phyloP scores from a whole-genome alignment of 208 protist genomes.

The Leishmania gerbilli region DNA sequence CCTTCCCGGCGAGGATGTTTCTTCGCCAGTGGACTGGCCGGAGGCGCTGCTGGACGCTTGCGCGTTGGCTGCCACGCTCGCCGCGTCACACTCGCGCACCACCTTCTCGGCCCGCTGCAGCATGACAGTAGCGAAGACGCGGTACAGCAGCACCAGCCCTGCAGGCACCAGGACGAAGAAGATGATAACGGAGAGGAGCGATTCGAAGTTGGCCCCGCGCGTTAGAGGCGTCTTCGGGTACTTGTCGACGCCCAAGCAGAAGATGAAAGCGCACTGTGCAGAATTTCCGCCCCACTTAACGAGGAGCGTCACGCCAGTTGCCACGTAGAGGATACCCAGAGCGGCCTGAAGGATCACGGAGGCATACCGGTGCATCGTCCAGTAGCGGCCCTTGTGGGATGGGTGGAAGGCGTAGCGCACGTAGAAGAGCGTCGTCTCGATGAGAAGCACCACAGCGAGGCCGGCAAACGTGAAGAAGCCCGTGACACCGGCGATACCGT shows the following conservation, averaged over 20 bases:
- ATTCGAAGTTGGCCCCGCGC: slow-evolving; percentile 6
- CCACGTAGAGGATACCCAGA: slow-evolving; percentile 17
- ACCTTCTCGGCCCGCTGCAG: slow-evolving; percentile 7
- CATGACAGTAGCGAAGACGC: slow-evolving; percentile 1
- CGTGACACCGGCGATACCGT: slow-evolving; percentile 9
- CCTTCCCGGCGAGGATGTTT: background rate
- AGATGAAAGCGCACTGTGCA: slow-evolving; percentile 17
- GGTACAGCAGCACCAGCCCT: slow-evolving; percentile 19
- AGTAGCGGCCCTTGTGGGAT: slow-evolving; percentile 14
- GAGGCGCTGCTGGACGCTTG: background rate
- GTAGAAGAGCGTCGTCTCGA: slow-evolving; percentile 19
- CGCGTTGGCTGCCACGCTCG: background rate
- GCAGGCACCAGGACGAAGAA: slow-evolving; percentile 18
- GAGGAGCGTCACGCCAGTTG: slow-evolving; percentile 11
- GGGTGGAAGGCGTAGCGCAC: slow-evolving; percentile 25
- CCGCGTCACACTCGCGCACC: background rate
- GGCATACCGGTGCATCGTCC: slow-evolving; percentile 20
- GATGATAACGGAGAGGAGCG: background rate
- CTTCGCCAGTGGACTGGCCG: background rate
- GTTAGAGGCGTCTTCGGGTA: background rate
- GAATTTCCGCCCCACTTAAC: slow-evolving; percentile 9
- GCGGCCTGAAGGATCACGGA: slow-evolving; percentile 10
- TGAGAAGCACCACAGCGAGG: slow-evolving; percentile 15
- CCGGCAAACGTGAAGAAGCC: slow-evolving; percentile 20
- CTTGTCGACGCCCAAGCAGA: slow-evolving; percentile 23